A percentile compares a stretch with the other conserved stretches of the same genome.
Evolutionary conservation across 345 rosid species (phyloP).

Genomic region (Citrus sinensis): DVS_A1.0 CM039163.1:20130001-20130500

Average conservation of each 20-base stretch:
- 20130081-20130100: slow-evolving; percentile 90
- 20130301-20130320: no score
- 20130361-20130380: no score
- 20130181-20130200: slow-evolving; percentile 95
- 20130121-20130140: slow-evolving; percentile 89
- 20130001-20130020: slow-evolving; percentile 85
- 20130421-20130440: no score
- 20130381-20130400: no score
- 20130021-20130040: slow-evolving; percentile 95
- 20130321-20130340: no score
- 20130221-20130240: slow-evolving; percentile 92
- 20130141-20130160: slow-evolving; percentile 98
- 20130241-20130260: slow-evolving; percentile 85
- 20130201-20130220: slow-evolving; percentile 90
- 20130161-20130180: slow-evolving; percentile 94
- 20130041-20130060: slow-evolving; percentile 88
- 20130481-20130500: no score
- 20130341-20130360: no score
- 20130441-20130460: no score
- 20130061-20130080: slow-evolving; percentile 91
- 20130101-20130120: slow-evolving; percentile 88
- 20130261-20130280: slow-evolving; percentile 98
- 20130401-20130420: no score
- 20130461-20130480: no score
- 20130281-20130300: slow-evolving; percentile 28